Evolutionary conservation across 1,284 basidiomycete genomes (phyloP), one percentile per base, ranked within the genome.

Genomic region (Cryptococcus sp.): DNA sequence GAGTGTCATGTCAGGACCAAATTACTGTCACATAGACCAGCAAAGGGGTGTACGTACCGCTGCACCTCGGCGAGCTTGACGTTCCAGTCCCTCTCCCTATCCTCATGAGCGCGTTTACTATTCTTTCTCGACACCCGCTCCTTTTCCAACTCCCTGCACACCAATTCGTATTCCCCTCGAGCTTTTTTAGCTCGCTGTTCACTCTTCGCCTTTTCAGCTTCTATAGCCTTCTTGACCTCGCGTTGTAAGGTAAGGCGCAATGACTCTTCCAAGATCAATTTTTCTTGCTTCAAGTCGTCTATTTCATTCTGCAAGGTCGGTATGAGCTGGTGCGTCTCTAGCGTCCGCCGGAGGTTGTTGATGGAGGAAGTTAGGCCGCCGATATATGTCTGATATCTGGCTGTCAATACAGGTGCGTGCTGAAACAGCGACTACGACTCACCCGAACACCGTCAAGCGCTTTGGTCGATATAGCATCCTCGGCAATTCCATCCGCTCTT

Each of bases 361-460:
- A 75, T 39, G 13, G 71, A 65, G 0, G 47, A 56, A 1, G 60
- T 68, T 1, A 76, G 66, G 2, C 63, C 61, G 23, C 62, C 68
- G 8, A 72, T 54, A 47, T 75, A 72, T 39, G 47, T 67, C 74
- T 27, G 15, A 2, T 2, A n/a, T 16, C 20, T 2, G 38, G 41
- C 13, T 19, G 47, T n/a, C n/a, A 15, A 42, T 17, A 25, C 15
- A 0, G 8, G 3, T 41, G 13, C 42, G 16, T 22, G 15, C 40
- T 41, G 16, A 17, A 1, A 10, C 47, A 30, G 10, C 6, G 11
- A 47, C 4, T 20, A 3, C 25, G 7, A 60, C 70, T 55, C 58
- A 73, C 74, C 65, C 71, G 65, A 23, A 73, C 60, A 3, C 56
- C 70, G 19, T 60, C 35, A 3, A 68, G 40, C 13, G 69, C 68